Base-by-base conservation (phyloP, 345 rosid genomes). In the Hevea brasiliensis region DNA sequence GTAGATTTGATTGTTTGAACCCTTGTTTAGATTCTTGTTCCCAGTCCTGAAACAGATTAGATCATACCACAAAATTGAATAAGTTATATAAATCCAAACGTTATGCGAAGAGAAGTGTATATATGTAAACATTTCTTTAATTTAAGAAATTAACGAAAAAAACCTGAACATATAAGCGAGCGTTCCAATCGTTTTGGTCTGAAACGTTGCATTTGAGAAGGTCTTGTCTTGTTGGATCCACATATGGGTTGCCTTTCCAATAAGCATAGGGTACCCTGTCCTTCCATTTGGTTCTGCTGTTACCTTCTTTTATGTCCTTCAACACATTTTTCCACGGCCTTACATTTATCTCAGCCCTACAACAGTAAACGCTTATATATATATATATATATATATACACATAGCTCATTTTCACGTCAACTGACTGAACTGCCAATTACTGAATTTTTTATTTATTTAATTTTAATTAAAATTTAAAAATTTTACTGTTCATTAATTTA, bases 181-280 rank as follows among this genome's bases (percentile, higher is more conserved):
- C 7, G 44, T 74, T 74, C 82, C 82, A 79, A 45, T 79, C 78
- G 59, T 35, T 7, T 14, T 66, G 54, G 4, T 65, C 21, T 1
- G 75, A 62, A 59, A 53, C 62, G 48, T 79, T 79, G 72, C 82
- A 79, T 64, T 71, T 76, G 58, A 85, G 75, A 37, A 87, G 87
- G 61, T 87, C 88, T 50, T 54, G 54, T 67, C 88, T 76, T 0
- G 72, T 24, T 7, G 82, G 81, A 44, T 83, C 72, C 40, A 85
- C 85, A 3, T 70, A 0, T 24, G 77, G 79, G 67, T 81, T 79
- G 4, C 87, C 84, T 63, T 11, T 84, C 95, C 95, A 90, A 6
- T 85, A 83, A 29, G 92, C 95, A 24, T 82, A 84, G 9, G 90
- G 89, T 60, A 54, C 55, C 71, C 95, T 79, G 14, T 88, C 87